These are phyloP conservation scores for Schizophyllum amplum DNA, from an alignment of 1,284 basidiomycete genomes.

Conservation along the genomic window DNA sequence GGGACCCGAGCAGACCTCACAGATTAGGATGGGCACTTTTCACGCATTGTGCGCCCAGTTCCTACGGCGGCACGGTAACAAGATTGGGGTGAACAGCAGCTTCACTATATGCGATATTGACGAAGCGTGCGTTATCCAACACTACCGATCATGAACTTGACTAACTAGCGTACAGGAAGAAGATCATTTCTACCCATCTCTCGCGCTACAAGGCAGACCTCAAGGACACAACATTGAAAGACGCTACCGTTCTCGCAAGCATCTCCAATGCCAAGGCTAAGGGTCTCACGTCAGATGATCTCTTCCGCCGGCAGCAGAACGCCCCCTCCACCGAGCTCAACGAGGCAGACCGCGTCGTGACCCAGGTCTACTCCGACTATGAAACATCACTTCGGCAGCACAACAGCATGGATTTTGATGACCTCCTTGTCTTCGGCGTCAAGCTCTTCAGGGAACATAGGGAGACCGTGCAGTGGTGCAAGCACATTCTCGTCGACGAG, in stretches of 20 bases:
- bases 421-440: constrained; percentile 75
- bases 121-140: constrained; percentile 51
- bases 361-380: constrained; percentile 63
- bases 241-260: constrained; percentile 46
- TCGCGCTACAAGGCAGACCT: constrained; percentile 48
- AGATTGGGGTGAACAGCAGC: constrained; percentile 60
- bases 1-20: constrained; percentile 50
- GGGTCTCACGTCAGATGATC: constrained; percentile 46
- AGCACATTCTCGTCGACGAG: constrained; percentile 85
- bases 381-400: constrained; percentile 51
- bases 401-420: constrained; percentile 87
- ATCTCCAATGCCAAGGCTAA: constrained; percentile 84
- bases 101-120: constrained; percentile 82
- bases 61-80: constrained; percentile 57
- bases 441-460: constrained; percentile 56
- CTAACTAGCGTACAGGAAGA: constrained; percentile 48
- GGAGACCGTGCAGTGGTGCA: constrained; percentile 53
- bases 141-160: constrained; percentile 5
- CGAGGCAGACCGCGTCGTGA: constrained; percentile 33
- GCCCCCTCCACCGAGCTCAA: constrained; percentile 8
- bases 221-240: constrained; percentile 50
- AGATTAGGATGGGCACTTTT: constrained; percentile 76
- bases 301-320: constrained; percentile 14
- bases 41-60: constrained; percentile 74
- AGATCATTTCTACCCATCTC: constrained; percentile 57